A percentile compares a stretch with the other conserved stretches of the same genome.
These are phyloP conservation scores for Leucocoprinus leucothites DNA, from an alignment of 768 basidiomycete genomes.

Conservation along the genomic window DNA sequence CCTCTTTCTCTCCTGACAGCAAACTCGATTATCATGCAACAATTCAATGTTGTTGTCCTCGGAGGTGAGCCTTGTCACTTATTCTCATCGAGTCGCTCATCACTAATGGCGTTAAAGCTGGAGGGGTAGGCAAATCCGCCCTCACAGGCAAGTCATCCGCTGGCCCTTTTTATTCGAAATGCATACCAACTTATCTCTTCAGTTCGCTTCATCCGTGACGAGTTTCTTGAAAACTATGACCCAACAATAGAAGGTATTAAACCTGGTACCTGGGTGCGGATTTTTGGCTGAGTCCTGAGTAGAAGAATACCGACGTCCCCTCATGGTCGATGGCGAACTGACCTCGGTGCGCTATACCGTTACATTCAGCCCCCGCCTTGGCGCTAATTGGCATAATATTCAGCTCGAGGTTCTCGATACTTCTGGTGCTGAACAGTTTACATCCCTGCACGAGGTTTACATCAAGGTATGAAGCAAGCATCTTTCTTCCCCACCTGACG, in stretches of 20 bases:
- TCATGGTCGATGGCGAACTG: slow-evolving; percentile 64
- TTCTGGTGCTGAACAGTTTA: slow-evolving; percentile 86
- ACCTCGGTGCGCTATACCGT: slow-evolving; percentile 47
- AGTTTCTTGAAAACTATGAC: slow-evolving; percentile 75
- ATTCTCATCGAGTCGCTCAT: not conserved
- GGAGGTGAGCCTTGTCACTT: slow-evolving; percentile 53
- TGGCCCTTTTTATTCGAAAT: not conserved
- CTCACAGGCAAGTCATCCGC: slow-evolving; percentile 47
- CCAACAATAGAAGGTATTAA: slow-evolving; percentile 77
- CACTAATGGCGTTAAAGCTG: slow-evolving; percentile 43
- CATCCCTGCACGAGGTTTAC: slow-evolving; percentile 74
- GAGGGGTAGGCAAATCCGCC: slow-evolving; percentile 88
- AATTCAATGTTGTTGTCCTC: slow-evolving; percentile 77
- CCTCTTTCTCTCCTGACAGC: not conserved
- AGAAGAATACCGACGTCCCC: slow-evolving; percentile 71
- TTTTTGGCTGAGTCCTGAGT: slow-evolving; percentile 14
- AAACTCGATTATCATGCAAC: slow-evolving; percentile 43
- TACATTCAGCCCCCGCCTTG: not conserved
- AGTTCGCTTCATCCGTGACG: slow-evolving; percentile 72
- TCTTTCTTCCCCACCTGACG: not conserved
- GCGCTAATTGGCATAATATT: not conserved
- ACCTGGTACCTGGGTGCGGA: not conserved
- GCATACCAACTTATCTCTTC: slow-evolving; percentile 1
- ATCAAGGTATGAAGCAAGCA: slow-evolving; percentile 56
- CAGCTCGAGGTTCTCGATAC: slow-evolving; percentile 83